Conservation (phyloP, 2,329 filamentous ascomycete species). For the Xenoacremonium recifei region DNA sequence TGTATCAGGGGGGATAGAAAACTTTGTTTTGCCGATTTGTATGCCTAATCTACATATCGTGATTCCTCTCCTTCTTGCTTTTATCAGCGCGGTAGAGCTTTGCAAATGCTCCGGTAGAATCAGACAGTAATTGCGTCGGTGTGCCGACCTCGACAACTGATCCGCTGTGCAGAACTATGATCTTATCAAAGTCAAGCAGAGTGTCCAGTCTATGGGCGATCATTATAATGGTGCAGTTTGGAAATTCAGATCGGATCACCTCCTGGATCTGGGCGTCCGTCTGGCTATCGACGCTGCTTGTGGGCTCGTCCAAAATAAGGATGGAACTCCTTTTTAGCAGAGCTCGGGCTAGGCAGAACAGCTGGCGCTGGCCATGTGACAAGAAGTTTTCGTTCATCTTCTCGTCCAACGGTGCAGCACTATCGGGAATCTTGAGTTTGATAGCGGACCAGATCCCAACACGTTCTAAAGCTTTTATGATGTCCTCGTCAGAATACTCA, state of each 20-base stretch:
- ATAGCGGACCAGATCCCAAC: slow-evolving; percentile 47
- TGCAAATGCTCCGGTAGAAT: slow-evolving; percentile 19
- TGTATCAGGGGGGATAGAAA: too few species aligned
- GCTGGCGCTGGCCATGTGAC: slow-evolving; percentile 33
- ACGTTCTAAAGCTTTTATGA: slow-evolving; percentile 43
- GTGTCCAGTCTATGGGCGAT: slow-evolving; percentile 33
- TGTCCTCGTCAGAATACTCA: slow-evolving; percentile 36
- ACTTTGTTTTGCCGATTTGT: too few species aligned
- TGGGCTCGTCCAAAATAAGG: slow-evolving; percentile 38
- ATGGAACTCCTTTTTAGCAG: slow-evolving; percentile 26
- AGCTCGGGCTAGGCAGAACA: slow-evolving; percentile 32
- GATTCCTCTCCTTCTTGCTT: slow-evolving; percentile 12
- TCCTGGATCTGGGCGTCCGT: slow-evolving; percentile 29
- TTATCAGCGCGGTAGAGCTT: slow-evolving; percentile 23
- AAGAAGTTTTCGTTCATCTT: slow-evolving; percentile 36
- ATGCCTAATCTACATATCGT: too few species aligned
- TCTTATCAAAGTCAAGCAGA: slow-evolving; percentile 32
- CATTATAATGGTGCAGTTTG: slow-evolving; percentile 31
- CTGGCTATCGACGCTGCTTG: slow-evolving; percentile 34
- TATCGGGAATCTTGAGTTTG: slow-evolving; percentile 34
- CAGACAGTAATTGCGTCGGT: slow-evolving; percentile 21
- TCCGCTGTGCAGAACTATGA: slow-evolving; percentile 30
- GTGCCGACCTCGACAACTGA: slow-evolving; percentile 27
- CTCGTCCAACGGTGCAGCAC: slow-evolving; percentile 26
- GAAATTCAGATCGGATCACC: slow-evolving; percentile 29